phyloP scores from a whole-genome alignment of 257 asterid genomes.

The Gentiana macrophylla region DNA sequence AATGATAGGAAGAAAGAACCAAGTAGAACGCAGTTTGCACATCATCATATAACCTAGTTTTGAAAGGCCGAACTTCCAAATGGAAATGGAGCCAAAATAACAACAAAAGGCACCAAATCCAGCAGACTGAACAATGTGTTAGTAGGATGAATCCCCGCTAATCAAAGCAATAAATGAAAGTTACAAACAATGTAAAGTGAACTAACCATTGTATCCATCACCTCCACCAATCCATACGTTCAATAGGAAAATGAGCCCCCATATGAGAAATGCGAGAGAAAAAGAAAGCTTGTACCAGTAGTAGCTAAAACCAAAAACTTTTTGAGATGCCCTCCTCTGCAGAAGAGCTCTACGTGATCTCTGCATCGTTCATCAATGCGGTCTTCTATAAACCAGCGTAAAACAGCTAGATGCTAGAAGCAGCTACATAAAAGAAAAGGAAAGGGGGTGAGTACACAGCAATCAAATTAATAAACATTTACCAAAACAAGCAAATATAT shows the following conservation, averaged over 20 bases:
- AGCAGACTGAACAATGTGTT: too few species aligned
- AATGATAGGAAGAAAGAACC: too few species aligned
- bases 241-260: constrained; percentile 73
- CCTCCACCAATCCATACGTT: constrained; percentile 70
- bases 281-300: constrained; percentile 60
- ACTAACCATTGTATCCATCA: constrained; percentile 64
- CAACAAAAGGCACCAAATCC: too few species aligned
- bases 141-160: too few species aligned
- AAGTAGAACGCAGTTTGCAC: too few species aligned
- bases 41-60: too few species aligned
- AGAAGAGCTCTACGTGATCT: constrained; percentile 92
- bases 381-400: constrained; percentile 21
- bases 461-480: background rate
- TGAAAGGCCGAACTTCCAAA: too few species aligned
- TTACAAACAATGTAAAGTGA: background rate
- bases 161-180: too few species aligned
- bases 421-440: constrained; percentile 11
- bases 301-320: constrained; percentile 33
- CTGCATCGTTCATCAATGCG: constrained; percentile 85
- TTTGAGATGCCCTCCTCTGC: constrained; percentile 72
- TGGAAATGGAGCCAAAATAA: too few species aligned
- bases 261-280: constrained; percentile 43
- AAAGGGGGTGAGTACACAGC: background rate
- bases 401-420: constrained; percentile 11
- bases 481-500: background rate